Evolutionary conservation across 495 filamentous ascomycete genomes (phyloP).

Genomic region (Xanthoparmelia taractica): DNA sequence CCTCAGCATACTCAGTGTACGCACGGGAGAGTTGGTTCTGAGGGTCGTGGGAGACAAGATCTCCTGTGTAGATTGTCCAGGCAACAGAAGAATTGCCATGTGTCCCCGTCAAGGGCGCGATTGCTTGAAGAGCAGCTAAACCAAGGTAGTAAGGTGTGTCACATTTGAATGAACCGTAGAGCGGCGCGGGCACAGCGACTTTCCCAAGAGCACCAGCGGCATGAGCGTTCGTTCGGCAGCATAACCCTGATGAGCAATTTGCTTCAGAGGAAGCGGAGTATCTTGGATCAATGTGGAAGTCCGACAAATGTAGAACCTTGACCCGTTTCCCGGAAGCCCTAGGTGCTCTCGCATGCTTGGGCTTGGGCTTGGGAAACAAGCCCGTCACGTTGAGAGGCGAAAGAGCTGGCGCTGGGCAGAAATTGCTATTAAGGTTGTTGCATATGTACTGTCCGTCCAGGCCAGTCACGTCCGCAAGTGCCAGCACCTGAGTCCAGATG

Average conservation of each 20-base stretch:
- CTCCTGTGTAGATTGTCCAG: slow-evolving; percentile 50
- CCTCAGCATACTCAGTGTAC: slow-evolving; percentile 46
- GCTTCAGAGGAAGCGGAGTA: slow-evolving; percentile 49
- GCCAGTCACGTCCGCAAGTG: slow-evolving; percentile 46
- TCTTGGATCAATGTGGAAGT: slow-evolving; percentile 54
- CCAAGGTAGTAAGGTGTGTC: slow-evolving; percentile 54
- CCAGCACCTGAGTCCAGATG: slow-evolving; percentile 51
- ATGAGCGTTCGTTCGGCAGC: slow-evolving; percentile 43
- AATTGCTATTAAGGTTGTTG: slow-evolving; percentile 39
- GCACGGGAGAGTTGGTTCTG: slow-evolving; percentile 39
- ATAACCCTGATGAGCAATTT: slow-evolving; percentile 46
- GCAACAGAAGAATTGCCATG: slow-evolving; percentile 36
- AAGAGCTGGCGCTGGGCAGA: slow-evolving; percentile 42
- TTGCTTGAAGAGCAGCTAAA: slow-evolving; percentile 49
- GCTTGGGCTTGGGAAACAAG: slow-evolving; percentile 52
- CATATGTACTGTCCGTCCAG: slow-evolving; percentile 54
- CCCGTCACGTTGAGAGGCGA: slow-evolving; percentile 37
- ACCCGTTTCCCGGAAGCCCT: slow-evolving; percentile 44
- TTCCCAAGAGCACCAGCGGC: slow-evolving; percentile 31
- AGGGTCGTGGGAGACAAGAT: slow-evolving; percentile 48
- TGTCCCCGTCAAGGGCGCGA: slow-evolving; percentile 51
- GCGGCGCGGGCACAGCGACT: slow-evolving; percentile 41
- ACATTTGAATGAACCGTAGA: slow-evolving; percentile 49
- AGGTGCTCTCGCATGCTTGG: slow-evolving; percentile 36
- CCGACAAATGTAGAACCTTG: slow-evolving; percentile 54